phyloP scores from a whole-genome alignment of 2,329 filamentous ascomycete species.

The Aspergillus felis region DNA sequence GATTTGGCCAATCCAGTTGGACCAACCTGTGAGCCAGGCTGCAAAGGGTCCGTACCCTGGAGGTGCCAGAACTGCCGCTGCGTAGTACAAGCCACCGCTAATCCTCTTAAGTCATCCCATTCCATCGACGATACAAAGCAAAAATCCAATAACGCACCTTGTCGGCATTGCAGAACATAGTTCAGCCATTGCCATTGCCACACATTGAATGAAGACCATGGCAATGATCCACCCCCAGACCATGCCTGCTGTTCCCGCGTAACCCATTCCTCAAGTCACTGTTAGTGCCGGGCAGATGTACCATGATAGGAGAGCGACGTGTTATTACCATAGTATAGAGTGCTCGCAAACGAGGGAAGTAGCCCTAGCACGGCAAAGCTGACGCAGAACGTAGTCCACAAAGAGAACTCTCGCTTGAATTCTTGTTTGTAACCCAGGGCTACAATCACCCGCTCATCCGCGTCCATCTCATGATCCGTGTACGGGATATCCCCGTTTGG shows the following conservation, averaged over 20 bases:
- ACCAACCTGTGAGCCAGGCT: constrained; percentile 67
- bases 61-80: constrained; percentile 66
- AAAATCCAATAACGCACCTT: constrained; percentile 33
- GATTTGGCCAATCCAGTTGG: constrained; percentile 65
- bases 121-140: not conserved
- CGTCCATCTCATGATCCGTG: constrained; percentile 32
- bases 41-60: constrained; percentile 63
- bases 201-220: constrained; percentile 67
- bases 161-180: constrained; percentile 71
- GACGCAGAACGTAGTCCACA: constrained; percentile 72
- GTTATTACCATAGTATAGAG: constrained; percentile 63
- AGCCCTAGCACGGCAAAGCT: constrained; percentile 69
- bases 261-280: constrained; percentile 42
- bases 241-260: constrained; percentile 60
- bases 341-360: constrained; percentile 67
- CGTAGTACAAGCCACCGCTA: constrained; percentile 69
- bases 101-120: not conserved
- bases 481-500: constrained; percentile 36
- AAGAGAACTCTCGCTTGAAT: constrained; percentile 66
- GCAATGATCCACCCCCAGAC: constrained; percentile 73
- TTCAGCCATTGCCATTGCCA: constrained; percentile 67
- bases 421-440: constrained; percentile 55
- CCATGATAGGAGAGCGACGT: not conserved
- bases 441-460: constrained; percentile 41
- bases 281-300: constrained; percentile 2